phyloP scores from a whole-genome alignment of 2,329 filamentous ascomycete species.

The Calycina herbarum region DNA sequence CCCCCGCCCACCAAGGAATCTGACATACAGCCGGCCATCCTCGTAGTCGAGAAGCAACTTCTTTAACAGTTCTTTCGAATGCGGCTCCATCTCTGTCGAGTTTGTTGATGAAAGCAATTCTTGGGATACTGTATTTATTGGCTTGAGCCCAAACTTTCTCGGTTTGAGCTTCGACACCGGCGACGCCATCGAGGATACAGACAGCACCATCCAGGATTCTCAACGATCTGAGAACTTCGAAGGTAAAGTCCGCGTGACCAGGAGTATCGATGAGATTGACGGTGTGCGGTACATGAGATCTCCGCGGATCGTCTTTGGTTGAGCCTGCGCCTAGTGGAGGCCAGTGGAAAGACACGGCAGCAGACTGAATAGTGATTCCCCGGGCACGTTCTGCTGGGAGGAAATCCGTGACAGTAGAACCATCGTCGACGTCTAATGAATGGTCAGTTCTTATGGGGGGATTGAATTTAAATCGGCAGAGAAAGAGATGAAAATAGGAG shows the following conservation, averaged over 20 bases:
- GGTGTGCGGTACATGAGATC: slow-evolving; percentile 59
- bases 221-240: slow-evolving; percentile 89
- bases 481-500: too few species aligned
- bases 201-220: slow-evolving; percentile 86
- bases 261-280: slow-evolving; percentile 96
- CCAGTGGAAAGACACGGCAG: slow-evolving; percentile 94
- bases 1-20: slow-evolving; percentile 85
- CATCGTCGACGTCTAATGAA: slow-evolving; percentile 79
- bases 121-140: slow-evolving; percentile 79
- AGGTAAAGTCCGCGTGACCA: slow-evolving; percentile 95
- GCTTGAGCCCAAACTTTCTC: slow-evolving; percentile 96
- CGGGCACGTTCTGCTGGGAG: slow-evolving; percentile 87
- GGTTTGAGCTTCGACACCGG: slow-evolving; percentile 94
- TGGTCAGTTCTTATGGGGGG: slow-evolving; percentile 4
- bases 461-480: too few species aligned
- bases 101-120: slow-evolving; percentile 82
- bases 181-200: slow-evolving; percentile 90
- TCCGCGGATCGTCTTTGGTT: slow-evolving; percentile 44
- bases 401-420: slow-evolving; percentile 96
- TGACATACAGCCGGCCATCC: slow-evolving; percentile 91
- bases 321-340: slow-evolving; percentile 53
- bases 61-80: slow-evolving; percentile 82
- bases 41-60: slow-evolving; percentile 76
- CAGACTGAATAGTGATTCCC: slow-evolving; percentile 97
- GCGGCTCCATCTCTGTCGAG: slow-evolving; percentile 78